phyloP scores from a whole-genome alignment of 805 yeast species.

The Blastobotrys chiropterorum region DNA sequence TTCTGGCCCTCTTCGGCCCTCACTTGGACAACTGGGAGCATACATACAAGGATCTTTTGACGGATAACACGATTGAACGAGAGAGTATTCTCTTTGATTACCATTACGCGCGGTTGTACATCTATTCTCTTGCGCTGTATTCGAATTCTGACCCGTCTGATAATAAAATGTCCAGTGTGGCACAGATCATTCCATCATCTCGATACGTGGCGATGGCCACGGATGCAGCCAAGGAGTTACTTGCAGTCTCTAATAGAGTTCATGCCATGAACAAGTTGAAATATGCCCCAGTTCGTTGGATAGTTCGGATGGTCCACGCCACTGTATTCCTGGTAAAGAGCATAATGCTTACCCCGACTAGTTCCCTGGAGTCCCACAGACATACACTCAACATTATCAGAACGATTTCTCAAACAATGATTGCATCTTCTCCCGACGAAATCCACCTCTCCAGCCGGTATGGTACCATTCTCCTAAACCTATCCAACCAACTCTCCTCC shows the following conservation, averaged over 20 bases:
- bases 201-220: constrained; percentile 77
- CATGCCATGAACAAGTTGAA: constrained; percentile 54
- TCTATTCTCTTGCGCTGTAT: constrained; percentile 72
- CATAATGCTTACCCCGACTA: constrained; percentile 34
- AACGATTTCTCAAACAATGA: constrained; percentile 61
- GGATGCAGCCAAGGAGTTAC: constrained; percentile 73
- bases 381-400: constrained; percentile 59
- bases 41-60: constrained; percentile 50
- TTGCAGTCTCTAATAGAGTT: constrained; percentile 64
- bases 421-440: constrained; percentile 87
- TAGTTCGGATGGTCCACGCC: constrained; percentile 76
- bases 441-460: constrained; percentile 77
- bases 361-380: constrained; percentile 18
- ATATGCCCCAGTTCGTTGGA: constrained; percentile 91
- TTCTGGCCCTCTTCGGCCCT: constrained; percentile 68
- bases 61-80: constrained; percentile 43
- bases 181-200: constrained; percentile 61
- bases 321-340: constrained; percentile 88
- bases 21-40: constrained; percentile 73
- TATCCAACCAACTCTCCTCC: constrained; percentile 30
- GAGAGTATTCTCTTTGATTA: constrained; percentile 77
- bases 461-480: constrained; percentile 46
- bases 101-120: constrained; percentile 76
- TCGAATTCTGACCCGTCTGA: constrained; percentile 19
- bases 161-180: constrained; percentile 42